phyloP scores from a whole-genome alignment of 2,329 filamentous ascomycete species.

The Zasmidium cellare region DNA sequence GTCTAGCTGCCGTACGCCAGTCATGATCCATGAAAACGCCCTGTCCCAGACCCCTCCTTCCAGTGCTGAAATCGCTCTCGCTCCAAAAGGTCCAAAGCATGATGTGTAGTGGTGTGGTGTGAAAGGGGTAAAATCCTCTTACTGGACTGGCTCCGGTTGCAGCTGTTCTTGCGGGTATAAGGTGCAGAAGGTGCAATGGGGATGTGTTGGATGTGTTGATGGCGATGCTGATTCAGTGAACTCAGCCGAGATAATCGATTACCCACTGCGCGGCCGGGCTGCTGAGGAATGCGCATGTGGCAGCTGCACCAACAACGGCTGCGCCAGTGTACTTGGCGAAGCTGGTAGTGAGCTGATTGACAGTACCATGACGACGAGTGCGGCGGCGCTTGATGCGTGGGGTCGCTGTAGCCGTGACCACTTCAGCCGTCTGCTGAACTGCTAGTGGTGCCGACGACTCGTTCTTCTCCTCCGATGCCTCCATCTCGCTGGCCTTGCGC shows the following conservation, averaged over 20 bases:
- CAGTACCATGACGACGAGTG: constrained; percentile 2
- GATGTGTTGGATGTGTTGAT: neutral
- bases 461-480: constrained; percentile 2
- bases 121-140: neutral
- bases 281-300: constrained; percentile 27
- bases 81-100: neutral
- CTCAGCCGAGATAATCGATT: constrained; percentile 24
- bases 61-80: neutral
- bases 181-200: neutral
- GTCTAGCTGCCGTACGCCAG: neutral
- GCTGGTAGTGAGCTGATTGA: constrained; percentile 11
- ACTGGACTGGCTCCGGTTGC: neutral
- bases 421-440: constrained; percentile 13
- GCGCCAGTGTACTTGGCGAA: constrained; percentile 21
- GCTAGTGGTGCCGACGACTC: constrained; percentile 6
- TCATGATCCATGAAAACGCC: neutral
- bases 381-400: neutral
- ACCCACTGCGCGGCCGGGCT: constrained; percentile 27
- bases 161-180: neutral
- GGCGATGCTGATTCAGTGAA: neutral
- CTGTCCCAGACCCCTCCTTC: neutral
- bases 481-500: constrained; percentile 29
- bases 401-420: neutral
- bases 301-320: constrained; percentile 25
- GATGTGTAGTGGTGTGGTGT: neutral